Evolutionary conservation across 768 basidiomycete species (phyloP), one percentile per base, ranked within the genome.

Genomic region (Tricholoma bakamatsutake): DNA sequence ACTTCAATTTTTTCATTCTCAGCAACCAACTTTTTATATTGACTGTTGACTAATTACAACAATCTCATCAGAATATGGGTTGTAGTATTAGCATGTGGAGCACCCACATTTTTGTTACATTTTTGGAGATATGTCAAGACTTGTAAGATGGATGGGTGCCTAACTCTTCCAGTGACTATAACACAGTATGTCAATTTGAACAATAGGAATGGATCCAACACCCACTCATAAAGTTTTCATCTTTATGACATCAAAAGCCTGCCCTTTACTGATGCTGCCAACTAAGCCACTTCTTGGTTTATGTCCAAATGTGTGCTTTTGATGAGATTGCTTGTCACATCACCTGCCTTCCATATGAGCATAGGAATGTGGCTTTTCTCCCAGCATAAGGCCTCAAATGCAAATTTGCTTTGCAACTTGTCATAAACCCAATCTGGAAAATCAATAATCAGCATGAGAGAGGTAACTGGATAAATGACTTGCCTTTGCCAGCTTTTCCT

Each of bases 201-300:
- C 18, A 28, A 47, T 21, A 21, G n/a, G 31, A n/a, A 30, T 15
- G 10, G 24, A 42, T 31, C 28, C 34, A 21, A 39, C 15, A 48
- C 52, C n/a, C 30, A 62, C 58, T 34, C 50, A 5, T 17, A 62
- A 28, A 13, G 57, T 58, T 18, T 55, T 57, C 57, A 59, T 50
- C 52, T 61, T 57, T 31, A 61, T 35, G 2, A 31, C 24, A 42
- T 64, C 59, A 35, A 57, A 64, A n/a, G 17, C 37, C 12, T 56
- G 46, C 2, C 60, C 64, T 52, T 62, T 64, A 24, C 57, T 43
- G 9, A 63, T n/a, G 4, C 61, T 62, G 11, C 62, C 59, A 0
- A 65, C 37, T 2, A 65, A 52, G 24, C 4, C 64, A n/a, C 64
- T 49, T 65, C 64, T 1, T 43, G 24, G 33, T 65, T 61, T 12